Conservation (phyloP, 805 yeast genomes). For the Saturnispora galanensis region DNA sequence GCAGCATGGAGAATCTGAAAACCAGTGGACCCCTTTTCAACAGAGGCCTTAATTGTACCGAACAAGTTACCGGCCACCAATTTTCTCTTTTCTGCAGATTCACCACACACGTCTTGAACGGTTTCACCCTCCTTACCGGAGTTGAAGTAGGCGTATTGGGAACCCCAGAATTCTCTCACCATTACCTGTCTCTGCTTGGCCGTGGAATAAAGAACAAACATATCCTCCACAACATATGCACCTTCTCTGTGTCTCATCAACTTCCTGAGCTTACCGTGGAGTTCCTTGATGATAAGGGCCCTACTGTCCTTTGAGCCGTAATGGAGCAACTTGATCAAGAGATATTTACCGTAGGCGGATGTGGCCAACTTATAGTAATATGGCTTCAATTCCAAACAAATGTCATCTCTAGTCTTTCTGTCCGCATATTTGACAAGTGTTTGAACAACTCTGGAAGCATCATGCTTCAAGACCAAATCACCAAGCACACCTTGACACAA, state of each 20-base stretch:
- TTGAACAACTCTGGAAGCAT: conserved; percentile 93
- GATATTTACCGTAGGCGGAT: conserved; percentile 87
- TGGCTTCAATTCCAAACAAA: conserved; percentile 63
- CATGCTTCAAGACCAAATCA: conserved; percentile 89
- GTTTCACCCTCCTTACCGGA: conserved; percentile 57
- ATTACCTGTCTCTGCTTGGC: conserved; percentile 80
- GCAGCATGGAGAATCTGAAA: conserved; percentile 95
- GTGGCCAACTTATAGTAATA: conserved; percentile 76
- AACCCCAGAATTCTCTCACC: conserved; percentile 94
- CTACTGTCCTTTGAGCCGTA: conserved; percentile 83
- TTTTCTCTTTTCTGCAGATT: conserved; percentile 67
- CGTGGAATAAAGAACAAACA: conserved; percentile 74
- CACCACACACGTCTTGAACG: conserved; percentile 55
- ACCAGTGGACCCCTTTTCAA: conserved; percentile 92
- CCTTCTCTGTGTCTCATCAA: conserved; percentile 96
- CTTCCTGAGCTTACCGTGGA: conserved; percentile 85
- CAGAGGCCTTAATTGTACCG: conserved; percentile 81
- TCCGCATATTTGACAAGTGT: conserved; percentile 81
- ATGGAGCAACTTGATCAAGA: conserved; percentile 79
- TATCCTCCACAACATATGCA: conserved; percentile 93
- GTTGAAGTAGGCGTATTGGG: conserved; percentile 85
- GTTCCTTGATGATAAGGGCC: conserved; percentile 64
- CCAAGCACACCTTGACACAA: conserved; percentile 65
- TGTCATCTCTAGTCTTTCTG: conserved; percentile 64
- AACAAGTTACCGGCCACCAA: conserved; percentile 64